Conservation (phyloP, 768 basidiomycete genomes). For the Harrya chromipes region DNA sequence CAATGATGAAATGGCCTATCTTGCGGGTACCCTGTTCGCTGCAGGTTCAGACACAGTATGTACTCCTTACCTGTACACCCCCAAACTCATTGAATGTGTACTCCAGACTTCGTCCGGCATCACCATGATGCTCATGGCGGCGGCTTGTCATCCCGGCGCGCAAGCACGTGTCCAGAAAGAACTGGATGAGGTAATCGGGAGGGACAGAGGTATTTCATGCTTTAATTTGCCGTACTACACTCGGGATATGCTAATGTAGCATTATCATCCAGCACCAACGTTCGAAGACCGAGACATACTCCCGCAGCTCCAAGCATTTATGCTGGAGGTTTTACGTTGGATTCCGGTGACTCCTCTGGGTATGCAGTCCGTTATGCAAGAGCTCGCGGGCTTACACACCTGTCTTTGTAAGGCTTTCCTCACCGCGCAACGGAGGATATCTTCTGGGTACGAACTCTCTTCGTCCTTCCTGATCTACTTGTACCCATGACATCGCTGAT, state of each 20-base stretch:
- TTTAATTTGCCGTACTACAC: no score
- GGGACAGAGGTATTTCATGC: conserved; percentile 17
- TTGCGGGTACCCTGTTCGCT: conserved; percentile 58
- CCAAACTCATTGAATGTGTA: neutral
- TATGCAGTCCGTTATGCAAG: no score
- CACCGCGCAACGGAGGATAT: no score
- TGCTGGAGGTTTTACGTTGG: no score
- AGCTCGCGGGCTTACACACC: no score
- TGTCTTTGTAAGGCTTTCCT: no score
- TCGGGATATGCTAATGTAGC: neutral
- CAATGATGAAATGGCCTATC: conserved; percentile 51
- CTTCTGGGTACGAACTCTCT: no score
- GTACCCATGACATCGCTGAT: no score
- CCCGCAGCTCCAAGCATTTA: no score
- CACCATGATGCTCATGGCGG: conserved; percentile 46
- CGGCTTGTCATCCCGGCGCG: conserved; percentile 47
- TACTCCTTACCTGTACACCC: neutral
- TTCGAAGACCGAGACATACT: conserved; percentile 25
- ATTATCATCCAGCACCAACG: conserved; percentile 26
- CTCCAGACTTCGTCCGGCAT: conserved; percentile 47
- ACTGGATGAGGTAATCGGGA: conserved; percentile 47
- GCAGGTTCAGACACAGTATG: conserved; percentile 54
- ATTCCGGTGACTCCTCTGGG: no score
- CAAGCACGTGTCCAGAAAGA: conserved; percentile 48
- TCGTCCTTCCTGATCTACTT: neutral